Evolutionary conservation across 2,329 filamentous ascomycete genomes (phyloP).

Genomic region (Xylariaceae sp.): DNA sequence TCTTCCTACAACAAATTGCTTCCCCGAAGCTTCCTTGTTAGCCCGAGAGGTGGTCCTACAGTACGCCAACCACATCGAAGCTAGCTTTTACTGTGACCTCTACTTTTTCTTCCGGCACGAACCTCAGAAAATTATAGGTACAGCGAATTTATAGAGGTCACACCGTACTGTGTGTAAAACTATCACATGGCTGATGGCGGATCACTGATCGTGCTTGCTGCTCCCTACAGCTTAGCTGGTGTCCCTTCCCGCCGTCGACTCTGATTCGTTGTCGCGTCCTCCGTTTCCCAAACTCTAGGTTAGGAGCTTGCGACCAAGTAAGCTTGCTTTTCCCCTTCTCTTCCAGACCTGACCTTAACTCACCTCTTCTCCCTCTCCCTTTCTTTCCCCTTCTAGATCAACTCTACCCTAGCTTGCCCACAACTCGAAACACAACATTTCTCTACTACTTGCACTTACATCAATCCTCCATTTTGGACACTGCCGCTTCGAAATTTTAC

Average conservation of each 20-base stretch:
- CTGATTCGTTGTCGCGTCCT: slow-evolving; percentile 26
- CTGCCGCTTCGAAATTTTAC: no score
- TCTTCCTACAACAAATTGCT: no score
- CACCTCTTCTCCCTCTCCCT: slow-evolving; percentile 18
- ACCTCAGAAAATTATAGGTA: no score
- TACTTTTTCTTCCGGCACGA: slow-evolving; percentile 1
- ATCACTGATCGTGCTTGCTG: slow-evolving; percentile 16
- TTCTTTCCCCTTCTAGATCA: slow-evolving; percentile 4
- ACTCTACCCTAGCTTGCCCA: no score
- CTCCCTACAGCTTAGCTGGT: slow-evolving; percentile 5
- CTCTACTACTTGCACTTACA: no score
- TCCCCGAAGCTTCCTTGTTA: background rate
- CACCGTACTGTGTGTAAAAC: slow-evolving; percentile 12
- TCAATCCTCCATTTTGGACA: slow-evolving; percentile 6
- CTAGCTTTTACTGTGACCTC: slow-evolving; percentile 2
- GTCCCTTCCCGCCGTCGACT: slow-evolving; percentile 23
- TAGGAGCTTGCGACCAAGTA: no score
- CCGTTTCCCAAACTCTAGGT: slow-evolving; percentile 22
- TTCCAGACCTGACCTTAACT: slow-evolving; percentile 22
- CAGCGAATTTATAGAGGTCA: no score
- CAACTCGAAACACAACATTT: no score
- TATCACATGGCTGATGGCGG: slow-evolving; percentile 5
- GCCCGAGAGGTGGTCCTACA: background rate
- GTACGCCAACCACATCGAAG: background rate
- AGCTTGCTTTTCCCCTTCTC: background rate